Evolutionary conservation across 2,329 filamentous ascomycete species (phyloP).

Genomic region (Fusarium oligoseptatum): DNA sequence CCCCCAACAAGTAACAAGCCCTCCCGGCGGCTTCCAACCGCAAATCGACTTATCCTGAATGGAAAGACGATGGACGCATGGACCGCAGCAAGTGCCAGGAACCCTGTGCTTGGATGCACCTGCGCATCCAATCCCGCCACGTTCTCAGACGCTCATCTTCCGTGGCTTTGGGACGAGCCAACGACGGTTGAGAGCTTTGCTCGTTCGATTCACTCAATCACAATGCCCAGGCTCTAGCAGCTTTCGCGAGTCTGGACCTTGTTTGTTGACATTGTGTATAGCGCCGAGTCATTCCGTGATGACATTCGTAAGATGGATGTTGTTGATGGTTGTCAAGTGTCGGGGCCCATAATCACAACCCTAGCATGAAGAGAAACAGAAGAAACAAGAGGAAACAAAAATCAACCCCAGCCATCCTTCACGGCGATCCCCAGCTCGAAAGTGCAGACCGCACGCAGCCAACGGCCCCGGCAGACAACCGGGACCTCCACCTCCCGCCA

Average conservation of each 20-base stretch:
- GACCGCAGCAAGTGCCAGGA: constrained; percentile 37
- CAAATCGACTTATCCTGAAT: constrained; percentile 24
- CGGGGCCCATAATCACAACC: background rate
- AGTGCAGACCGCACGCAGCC: constrained; percentile 11
- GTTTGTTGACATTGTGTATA: constrained; percentile 10
- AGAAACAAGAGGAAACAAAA: constrained; percentile 22
- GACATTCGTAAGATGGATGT: background rate
- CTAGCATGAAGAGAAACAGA: constrained; percentile 15
- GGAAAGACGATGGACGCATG: constrained; percentile 14
- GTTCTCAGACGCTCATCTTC: constrained; percentile 42
- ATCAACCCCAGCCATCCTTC: constrained; percentile 22
- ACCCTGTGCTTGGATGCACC: constrained; percentile 33
- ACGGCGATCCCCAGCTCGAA: constrained; percentile 13
- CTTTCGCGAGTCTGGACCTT: constrained; percentile 15
- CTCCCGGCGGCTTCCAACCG: constrained; percentile 29
- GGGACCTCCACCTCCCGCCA: constrained; percentile 32
- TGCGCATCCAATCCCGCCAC: constrained; percentile 41
- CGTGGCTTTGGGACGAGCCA: constrained; percentile 37
- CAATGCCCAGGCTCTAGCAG: constrained; percentile 25
- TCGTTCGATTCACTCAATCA: constrained; percentile 35
- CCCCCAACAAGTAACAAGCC: constrained; percentile 22
- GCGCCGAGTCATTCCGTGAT: background rate
- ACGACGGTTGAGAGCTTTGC: constrained; percentile 30
- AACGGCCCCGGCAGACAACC: constrained; percentile 9
- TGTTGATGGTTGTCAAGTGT: background rate